phyloP scores from a whole-genome alignment of 495 filamentous ascomycete genomes.

The Penicillium cinerascens region DNA sequence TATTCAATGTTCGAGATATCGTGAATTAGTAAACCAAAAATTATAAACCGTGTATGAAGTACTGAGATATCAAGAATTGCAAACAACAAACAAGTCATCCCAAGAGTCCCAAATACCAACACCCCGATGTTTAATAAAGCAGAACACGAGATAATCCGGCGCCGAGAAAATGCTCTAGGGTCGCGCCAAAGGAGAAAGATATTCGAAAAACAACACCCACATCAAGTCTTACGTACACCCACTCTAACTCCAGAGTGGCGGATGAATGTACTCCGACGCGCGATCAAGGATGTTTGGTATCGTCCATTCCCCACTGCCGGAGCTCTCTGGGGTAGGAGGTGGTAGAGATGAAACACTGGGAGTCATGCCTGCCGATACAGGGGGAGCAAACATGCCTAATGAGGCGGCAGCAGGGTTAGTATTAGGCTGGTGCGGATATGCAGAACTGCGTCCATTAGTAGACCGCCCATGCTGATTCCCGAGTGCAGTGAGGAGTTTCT shows the following conservation, averaged over 20 bases:
- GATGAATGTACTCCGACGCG: constrained; percentile 47
- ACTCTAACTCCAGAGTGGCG: constrained; percentile 44
- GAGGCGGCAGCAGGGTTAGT: constrained; percentile 5
- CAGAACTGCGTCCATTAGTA: constrained; percentile 4
- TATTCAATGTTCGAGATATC: neutral
- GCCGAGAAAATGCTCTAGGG: constrained; percentile 7
- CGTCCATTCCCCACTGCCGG: constrained; percentile 47
- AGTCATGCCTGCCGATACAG: constrained; percentile 30
- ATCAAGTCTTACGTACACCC: no score
- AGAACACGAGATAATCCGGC: neutral
- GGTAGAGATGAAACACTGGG: constrained; percentile 39
- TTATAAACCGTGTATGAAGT: neutral
- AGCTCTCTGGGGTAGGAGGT: constrained; percentile 47
- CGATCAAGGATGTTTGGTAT: constrained; percentile 45
- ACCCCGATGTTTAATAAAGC: neutral
- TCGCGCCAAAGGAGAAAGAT: constrained; percentile 12
- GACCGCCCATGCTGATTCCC: constrained; percentile 20
- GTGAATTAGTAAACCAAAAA: neutral
- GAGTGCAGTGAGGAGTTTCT: constrained; percentile 44
- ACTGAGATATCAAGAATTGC: neutral
- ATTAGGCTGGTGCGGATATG: constrained; percentile 10
- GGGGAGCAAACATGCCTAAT: constrained; percentile 16
- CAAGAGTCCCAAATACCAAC: neutral
- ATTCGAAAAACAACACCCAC: neutral
- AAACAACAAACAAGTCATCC: neutral